Evolutionary conservation across 129 eudicot genomes (phyloP).

Genomic region (Heracleum sosnowskyi): DNA sequence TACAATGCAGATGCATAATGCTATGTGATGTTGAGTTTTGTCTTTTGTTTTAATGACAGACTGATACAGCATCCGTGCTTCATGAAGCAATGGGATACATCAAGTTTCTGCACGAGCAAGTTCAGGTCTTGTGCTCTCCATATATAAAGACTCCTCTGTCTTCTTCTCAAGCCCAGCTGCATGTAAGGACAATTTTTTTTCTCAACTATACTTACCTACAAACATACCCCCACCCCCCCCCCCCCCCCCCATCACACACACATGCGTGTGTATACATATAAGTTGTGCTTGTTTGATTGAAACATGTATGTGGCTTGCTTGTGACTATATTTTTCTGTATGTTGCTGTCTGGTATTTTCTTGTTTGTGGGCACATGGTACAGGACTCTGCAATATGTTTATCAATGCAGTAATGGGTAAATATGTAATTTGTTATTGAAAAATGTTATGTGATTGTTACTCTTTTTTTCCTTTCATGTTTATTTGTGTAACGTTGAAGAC

Average conservation of each 20-base stretch:
- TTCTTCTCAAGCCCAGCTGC: conserved; percentile 19
- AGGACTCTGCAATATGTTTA: neutral
- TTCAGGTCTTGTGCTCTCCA: conserved; percentile 80
- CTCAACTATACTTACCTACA: neutral
- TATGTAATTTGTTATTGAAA: neutral
- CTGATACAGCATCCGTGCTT: conserved; percentile 86
- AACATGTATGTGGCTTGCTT: neutral
- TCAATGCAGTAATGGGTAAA: neutral
- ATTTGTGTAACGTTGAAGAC: neutral
- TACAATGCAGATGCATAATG: neutral
- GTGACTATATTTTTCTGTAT: neutral
- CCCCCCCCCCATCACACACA: neutral
- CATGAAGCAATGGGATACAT: conserved; percentile 84
- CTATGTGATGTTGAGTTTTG: conserved; percentile 2
- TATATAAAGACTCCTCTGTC: conserved; percentile 42
- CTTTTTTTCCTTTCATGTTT: neutral
- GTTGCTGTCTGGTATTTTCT: neutral
- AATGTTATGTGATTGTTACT: neutral
- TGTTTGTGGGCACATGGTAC: neutral
- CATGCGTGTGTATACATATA: neutral
- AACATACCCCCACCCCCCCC: neutral
- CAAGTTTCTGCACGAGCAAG: conserved; percentile 83
- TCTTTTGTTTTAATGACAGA: conserved; percentile 27
- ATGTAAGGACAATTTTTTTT: conserved; percentile 9
- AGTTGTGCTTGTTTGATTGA: neutral